Evolutionary conservation across 495 filamentous ascomycete species (phyloP).

Genomic region (Penicillium longicatenatum): DNA sequence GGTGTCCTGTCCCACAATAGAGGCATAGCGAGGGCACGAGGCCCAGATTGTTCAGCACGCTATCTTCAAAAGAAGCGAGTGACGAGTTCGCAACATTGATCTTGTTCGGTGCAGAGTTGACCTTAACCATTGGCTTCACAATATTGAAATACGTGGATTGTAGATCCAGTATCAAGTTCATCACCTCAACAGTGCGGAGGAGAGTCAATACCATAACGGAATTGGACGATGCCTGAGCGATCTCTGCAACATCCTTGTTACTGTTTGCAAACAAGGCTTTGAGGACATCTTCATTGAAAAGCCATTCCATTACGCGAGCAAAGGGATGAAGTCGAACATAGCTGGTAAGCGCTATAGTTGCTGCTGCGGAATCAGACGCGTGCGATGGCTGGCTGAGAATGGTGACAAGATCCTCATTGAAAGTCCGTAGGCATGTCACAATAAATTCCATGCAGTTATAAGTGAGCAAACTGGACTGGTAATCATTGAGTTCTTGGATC

Average conservation of each 20-base stretch:
- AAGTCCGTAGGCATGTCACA: constrained; percentile 69
- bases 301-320: constrained; percentile 91
- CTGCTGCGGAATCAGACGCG: constrained; percentile 69
- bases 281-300: constrained; percentile 91
- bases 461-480: constrained; percentile 68
- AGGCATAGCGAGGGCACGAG: constrained; percentile 77
- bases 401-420: constrained; percentile 89
- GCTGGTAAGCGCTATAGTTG: constrained; percentile 65
- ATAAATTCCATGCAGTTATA: constrained; percentile 80
- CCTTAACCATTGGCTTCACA: constrained; percentile 73
- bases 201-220: constrained; percentile 77
- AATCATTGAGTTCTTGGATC: constrained; percentile 55
- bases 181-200: constrained; percentile 73
- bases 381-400: constrained; percentile 75
- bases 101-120: constrained; percentile 45
- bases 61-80: constrained; percentile 87
- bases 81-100: constrained; percentile 66
- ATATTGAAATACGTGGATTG: constrained; percentile 91
- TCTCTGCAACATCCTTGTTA: constrained; percentile 66
- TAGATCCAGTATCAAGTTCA: constrained; percentile 76
- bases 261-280: constrained; percentile 73
- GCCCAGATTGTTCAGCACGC: constrained; percentile 74
- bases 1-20: constrained; percentile 79
- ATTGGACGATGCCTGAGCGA: constrained; percentile 65
- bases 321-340: constrained; percentile 92